These are phyloP conservation scores for Entomortierella parvispora DNA, from an alignment of 192 early-diverging fungal species.

Conservation along the genomic window DNA sequence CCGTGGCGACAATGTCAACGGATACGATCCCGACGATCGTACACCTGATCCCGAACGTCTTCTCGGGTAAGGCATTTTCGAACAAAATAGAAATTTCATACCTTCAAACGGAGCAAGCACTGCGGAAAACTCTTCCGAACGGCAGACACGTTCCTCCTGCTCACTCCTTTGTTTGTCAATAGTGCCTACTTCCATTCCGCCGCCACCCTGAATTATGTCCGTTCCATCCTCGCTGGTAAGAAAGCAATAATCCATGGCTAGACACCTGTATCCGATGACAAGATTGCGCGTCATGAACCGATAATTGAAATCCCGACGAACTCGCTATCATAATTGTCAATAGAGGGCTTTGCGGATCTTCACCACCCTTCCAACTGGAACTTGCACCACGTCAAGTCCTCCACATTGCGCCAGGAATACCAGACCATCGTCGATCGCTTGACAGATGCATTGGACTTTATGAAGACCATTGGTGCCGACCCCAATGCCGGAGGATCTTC, in stretches of 20 bases:
- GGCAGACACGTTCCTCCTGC: not conserved
- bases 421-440: constrained; percentile 89
- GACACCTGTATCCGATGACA: constrained; percentile 7
- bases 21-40: constrained; percentile 85
- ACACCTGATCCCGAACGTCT: constrained; percentile 94
- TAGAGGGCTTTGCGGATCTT: constrained; percentile 75
- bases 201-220: constrained; percentile 94
- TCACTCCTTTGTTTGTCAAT: not conserved
- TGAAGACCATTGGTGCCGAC: constrained; percentile 94
- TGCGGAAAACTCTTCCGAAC: not conserved
- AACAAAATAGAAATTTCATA: not conserved
- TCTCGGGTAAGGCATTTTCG: constrained; percentile 59
- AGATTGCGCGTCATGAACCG: constrained; percentile 5
- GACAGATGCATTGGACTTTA: constrained; percentile 91
- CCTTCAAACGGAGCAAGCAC: not conserved
- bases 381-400: constrained; percentile 86
- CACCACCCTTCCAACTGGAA: constrained; percentile 93
- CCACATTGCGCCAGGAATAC: constrained; percentile 85
- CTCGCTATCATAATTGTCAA: not conserved
- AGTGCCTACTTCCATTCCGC: constrained; percentile 98
- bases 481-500: constrained; percentile 24
- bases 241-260: too few species aligned
- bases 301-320: too few species aligned
- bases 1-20: constrained; percentile 99
- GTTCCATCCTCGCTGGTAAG: constrained; percentile 81